A percentile compares a stretch with the other conserved stretches of the same genome.
Conservation (phyloP, 2,329 filamentous ascomycete species). For the Phyllosticta citriasiana region DNA sequence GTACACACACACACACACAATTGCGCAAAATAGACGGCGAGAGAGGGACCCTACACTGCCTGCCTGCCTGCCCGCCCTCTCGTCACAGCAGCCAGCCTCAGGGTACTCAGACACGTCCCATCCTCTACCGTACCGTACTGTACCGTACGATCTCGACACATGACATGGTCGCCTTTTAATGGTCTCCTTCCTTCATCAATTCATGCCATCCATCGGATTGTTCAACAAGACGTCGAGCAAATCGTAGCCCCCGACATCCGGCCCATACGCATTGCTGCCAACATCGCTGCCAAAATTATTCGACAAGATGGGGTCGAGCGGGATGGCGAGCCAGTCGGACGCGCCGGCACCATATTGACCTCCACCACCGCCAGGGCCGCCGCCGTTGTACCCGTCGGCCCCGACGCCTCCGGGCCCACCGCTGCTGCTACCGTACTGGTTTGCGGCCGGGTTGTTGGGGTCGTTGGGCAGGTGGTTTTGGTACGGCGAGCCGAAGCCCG, state of each 20-base stretch:
- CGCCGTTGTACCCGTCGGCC: conserved; percentile 8
- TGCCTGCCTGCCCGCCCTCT: too few relatives aligned
- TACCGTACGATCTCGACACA: too few relatives aligned
- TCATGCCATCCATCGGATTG: not conserved
- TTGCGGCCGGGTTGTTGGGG: conserved; percentile 12
- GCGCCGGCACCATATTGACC: conserved; percentile 16
- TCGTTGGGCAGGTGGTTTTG: conserved; percentile 1
- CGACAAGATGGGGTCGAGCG: conserved; percentile 49
- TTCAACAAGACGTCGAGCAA: conserved; percentile 39
- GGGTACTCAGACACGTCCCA: too few relatives aligned
- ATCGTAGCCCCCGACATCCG: conserved; percentile 52
- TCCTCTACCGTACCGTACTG: too few relatives aligned
- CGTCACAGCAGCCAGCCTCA: too few relatives aligned
- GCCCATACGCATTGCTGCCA: conserved; percentile 45
- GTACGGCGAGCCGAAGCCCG: conserved; percentile 15
- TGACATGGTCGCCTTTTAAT: too few relatives aligned
- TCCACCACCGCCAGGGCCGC: conserved; percentile 9
- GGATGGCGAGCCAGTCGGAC: conserved; percentile 53
- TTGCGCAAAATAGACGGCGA: too few relatives aligned
- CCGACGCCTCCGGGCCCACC: not conserved
- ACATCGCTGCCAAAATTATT: conserved; percentile 49
- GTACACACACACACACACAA: too few relatives aligned
- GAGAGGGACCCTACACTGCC: too few relatives aligned
- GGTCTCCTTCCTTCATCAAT: not conserved
- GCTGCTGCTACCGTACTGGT: conserved; percentile 12